phyloP scores from a whole-genome alignment of 208 protist genomes.

The Crithidia thermophila region DNA sequence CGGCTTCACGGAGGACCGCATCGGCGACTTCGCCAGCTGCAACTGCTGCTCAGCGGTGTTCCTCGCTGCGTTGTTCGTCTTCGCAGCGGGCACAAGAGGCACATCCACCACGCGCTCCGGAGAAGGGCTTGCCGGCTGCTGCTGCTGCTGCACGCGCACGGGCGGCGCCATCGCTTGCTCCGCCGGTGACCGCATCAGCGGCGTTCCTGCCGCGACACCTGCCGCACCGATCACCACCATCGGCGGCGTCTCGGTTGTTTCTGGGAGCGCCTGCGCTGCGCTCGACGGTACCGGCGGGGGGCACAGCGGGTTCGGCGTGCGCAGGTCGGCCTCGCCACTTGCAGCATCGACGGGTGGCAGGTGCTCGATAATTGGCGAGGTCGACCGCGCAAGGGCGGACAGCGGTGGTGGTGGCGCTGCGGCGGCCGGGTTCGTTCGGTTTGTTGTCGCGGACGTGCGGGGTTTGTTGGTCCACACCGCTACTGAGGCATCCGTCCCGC shows the following conservation, averaged over 20 bases:
- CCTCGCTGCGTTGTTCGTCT: no score
- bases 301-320: neutral
- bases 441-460: neutral
- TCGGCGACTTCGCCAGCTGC: slow-evolving; percentile 13
- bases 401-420: no score
- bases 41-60: neutral
- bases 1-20: slow-evolving; percentile 3
- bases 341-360: neutral
- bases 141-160: no score
- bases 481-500: neutral
- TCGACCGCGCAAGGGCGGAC: no score
- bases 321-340: neutral
- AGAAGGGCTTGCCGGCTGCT: neutral
- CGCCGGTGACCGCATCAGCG: no score
- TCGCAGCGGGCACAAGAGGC: no score
- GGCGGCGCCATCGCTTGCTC: no score
- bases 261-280: no score
- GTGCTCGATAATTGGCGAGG: neutral
- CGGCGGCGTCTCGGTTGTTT: neutral
- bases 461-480: slow-evolving; percentile 12
- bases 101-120: slow-evolving; percentile 4
- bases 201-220: neutral
- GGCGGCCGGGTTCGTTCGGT: no score
- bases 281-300: neutral
- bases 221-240: neutral